Base-by-base conservation (phyloP, 179 eudicot species). In the Carnegiea gigantea region DNA sequence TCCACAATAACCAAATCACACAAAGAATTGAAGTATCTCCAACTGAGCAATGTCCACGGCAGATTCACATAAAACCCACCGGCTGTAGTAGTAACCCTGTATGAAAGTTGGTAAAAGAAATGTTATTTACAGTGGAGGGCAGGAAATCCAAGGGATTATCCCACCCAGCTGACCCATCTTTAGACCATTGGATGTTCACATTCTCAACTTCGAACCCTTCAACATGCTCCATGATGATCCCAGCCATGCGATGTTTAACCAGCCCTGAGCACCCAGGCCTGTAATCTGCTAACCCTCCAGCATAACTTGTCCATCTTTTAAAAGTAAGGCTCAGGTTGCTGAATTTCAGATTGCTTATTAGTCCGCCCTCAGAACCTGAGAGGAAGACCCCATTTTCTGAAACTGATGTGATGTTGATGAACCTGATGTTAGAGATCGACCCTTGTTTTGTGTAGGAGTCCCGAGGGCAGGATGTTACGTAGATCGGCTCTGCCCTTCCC, bases 401-500 rank as follows among this genome's bases (percentile, higher is more conserved):
- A 73, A 85, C 88, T 30, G 96, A 77, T 64, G 96, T 91, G 51
- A 96, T 92, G 89, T 96, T 96, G 82, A 94, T 86, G 84, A 96
- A 92, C 76, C 78, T 85, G 49, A 96, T 70, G 80, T 88, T 88
- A n/a, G 97, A 90, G 77, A 96, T 92, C 48, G 92, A 86, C 23
- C 99, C 99, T 43, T 92, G 82, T 64, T 78, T 92, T 18, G 92
- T 79, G 24, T 80, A 73, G 43, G 70, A 14, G 86, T 87, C 44
- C 23, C 99, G 85, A 64, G 97, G 96, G 79, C 99, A 96, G 62
- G 98, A 90, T 49, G 99, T 96, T 64, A 96, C 79, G 70, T 94
- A 96, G n/a, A 96, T 92, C 13, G 99, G 98, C 76, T 96, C 99
- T 15, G 98, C 98, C 85, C 99, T 90, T 46, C 99, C 99, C 99